A percentile compares a stretch with the other conserved stretches of the same genome.
Conservation (phyloP, 169 alveolate genomes). For the Cryptosporidium ryanae region DNA sequence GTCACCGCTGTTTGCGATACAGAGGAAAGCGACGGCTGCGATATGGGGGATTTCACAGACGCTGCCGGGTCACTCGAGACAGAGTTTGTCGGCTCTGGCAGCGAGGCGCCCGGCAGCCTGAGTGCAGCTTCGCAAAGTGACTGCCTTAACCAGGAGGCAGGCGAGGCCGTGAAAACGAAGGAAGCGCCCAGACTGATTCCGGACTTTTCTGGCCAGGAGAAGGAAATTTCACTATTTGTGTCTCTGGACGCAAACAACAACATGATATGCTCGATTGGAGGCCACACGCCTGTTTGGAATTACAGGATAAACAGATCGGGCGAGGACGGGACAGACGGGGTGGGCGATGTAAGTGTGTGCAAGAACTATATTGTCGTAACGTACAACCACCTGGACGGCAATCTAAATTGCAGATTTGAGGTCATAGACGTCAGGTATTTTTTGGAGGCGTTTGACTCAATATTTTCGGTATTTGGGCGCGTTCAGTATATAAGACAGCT, state of each 20-base stretch:
- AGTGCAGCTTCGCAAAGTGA: too few species aligned
- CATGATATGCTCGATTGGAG: slow-evolving; percentile 54
- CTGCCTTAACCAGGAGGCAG: too few species aligned
- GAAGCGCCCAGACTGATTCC: slow-evolving; percentile 57
- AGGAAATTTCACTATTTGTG: slow-evolving; percentile 8
- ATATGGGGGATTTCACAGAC: too few species aligned
- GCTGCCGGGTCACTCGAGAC: too few species aligned
- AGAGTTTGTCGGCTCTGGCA: too few species aligned
- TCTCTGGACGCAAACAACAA: slow-evolving; percentile 24
- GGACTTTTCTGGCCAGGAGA: slow-evolving; percentile 6
- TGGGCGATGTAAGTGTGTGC: background rate
- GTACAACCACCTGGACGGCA: background rate
- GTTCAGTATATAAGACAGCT: slow-evolving; percentile 60
- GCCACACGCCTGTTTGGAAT: slow-evolving; percentile 71
- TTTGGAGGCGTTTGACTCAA: slow-evolving; percentile 1
- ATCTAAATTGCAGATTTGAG: background rate
- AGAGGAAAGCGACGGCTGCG: too few species aligned
- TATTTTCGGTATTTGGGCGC: slow-evolving; percentile 28
- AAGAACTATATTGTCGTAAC: background rate
- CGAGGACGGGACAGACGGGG: background rate
- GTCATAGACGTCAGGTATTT: slow-evolving; percentile 23
- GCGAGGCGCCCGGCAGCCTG: too few species aligned
- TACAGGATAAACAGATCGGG: background rate
- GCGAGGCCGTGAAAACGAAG: background rate
- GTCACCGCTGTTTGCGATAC: too few species aligned